Conservation (phyloP, 768 basidiomycete genomes). For the Cystofilobasidium ferigula region DNA sequence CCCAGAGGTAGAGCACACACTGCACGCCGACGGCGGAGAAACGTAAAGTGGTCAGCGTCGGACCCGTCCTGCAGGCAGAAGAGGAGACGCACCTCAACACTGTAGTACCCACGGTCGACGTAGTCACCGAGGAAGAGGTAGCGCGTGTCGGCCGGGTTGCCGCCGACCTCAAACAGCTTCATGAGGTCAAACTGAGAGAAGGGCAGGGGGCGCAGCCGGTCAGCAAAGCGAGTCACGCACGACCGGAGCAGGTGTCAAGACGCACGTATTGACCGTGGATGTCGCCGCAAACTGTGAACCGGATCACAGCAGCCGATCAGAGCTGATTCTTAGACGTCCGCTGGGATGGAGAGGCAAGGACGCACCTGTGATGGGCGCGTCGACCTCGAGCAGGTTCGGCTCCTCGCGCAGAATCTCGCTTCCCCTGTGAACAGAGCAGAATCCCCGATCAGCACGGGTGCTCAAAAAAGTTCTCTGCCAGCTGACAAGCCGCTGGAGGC, state of each 20-base stretch:
- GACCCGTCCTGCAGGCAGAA: background rate
- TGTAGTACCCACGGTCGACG: constrained; percentile 25
- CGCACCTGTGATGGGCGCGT: constrained; percentile 93
- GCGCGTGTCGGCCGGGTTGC: constrained; percentile 83
- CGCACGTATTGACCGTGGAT: constrained; percentile 96
- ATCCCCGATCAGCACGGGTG: background rate
- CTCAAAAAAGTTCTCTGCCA: too few relatives aligned
- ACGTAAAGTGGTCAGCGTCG: background rate
- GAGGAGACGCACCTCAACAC: constrained; percentile 20
- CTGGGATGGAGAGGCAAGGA: constrained; percentile 24
- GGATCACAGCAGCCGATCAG: too few relatives aligned
- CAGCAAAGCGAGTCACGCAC: background rate
- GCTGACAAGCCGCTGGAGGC: too few relatives aligned
- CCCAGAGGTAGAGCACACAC: constrained; percentile 27
- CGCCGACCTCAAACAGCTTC: constrained; percentile 90
- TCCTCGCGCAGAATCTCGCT: constrained; percentile 61
- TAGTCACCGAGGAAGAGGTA: constrained; percentile 42
- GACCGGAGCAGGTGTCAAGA: background rate
- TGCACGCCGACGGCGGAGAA: background rate
- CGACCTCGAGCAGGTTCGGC: constrained; percentile 82
- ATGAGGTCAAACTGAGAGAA: constrained; percentile 70
- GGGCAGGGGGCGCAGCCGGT: background rate
- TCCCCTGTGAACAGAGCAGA: background rate
- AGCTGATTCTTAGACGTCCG: too few relatives aligned
- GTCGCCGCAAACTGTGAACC: constrained; percentile 79